A percentile compares a stretch with the other conserved stretches of the same genome.
phyloP scores from a whole-genome alignment of 2,329 filamentous ascomycete genomes.

The Neobulgaria alba region DNA sequence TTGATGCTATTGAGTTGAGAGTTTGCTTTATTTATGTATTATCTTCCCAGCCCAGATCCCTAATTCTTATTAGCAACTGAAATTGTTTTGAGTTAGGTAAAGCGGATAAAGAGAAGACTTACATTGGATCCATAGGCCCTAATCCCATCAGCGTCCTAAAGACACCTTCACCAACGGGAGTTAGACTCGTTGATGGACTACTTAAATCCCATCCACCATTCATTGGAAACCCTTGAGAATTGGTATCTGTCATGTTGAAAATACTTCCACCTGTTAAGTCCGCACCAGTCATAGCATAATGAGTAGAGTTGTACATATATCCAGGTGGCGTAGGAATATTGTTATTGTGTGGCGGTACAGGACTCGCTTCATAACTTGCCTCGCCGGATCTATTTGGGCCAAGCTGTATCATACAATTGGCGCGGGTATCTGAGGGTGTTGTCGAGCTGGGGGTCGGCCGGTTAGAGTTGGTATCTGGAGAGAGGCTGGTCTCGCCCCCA shows the following conservation, averaged over 20 bases:
- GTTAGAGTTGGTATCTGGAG: conserved; percentile 34
- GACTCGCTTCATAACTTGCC: conserved; percentile 44
- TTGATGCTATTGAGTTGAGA: conserved; percentile 1
- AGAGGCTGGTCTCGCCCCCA: conserved; percentile 22
- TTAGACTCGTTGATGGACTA: conserved; percentile 38
- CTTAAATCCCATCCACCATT: conserved; percentile 34
- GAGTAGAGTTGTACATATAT: conserved; percentile 13
- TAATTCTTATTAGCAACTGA: conserved; percentile 3
- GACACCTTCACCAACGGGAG: conserved; percentile 48
- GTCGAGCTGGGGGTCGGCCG: conserved; percentile 54
- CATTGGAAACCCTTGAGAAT: conserved; percentile 36
- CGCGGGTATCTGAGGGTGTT: conserved; percentile 34
- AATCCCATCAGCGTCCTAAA: conserved; percentile 49
- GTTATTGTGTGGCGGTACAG: conserved; percentile 32
- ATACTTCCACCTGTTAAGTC: conserved; percentile 23
- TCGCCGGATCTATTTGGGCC: conserved; percentile 31
- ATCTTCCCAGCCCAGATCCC: conserved; percentile 26
- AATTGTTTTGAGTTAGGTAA: not conserved
- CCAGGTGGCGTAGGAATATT: conserved; percentile 12
- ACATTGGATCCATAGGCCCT: conserved; percentile 53
- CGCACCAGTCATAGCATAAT: conserved; percentile 9
- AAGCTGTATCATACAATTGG: conserved; percentile 14
- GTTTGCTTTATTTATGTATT: not conserved
- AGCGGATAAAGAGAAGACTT: conserved; percentile 23
- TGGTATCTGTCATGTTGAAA: conserved; percentile 34